phyloP scores from a whole-genome alignment of 768 basidiomycete genomes.

The Leucosporidium scottii region DNA sequence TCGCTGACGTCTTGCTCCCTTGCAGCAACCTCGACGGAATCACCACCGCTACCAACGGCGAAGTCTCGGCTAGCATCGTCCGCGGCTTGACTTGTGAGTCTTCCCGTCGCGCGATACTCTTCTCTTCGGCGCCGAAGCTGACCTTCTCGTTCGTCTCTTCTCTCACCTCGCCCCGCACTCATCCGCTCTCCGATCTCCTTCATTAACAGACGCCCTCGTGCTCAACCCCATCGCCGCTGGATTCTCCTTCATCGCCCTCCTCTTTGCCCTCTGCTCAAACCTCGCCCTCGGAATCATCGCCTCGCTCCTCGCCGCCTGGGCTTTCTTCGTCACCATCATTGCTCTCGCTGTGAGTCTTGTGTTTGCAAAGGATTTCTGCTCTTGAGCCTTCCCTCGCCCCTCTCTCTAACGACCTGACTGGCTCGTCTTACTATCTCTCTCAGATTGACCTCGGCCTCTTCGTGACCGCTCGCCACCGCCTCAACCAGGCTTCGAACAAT shows the following conservation, averaged over 20 bases:
- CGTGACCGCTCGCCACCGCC: conserved; percentile 14
- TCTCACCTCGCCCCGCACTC: background rate
- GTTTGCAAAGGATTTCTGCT: too few relatives aligned
- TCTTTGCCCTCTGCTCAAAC: conserved; percentile 40
- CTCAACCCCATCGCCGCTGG: conserved; percentile 42
- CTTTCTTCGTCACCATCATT: conserved; percentile 40
- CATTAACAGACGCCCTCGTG: conserved; percentile 35
- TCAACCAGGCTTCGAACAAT: conserved; percentile 8
- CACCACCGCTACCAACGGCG: too few relatives aligned
- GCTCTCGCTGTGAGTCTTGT: conserved; percentile 39
- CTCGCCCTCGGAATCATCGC: conserved; percentile 41
- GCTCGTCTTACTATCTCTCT: too few relatives aligned
- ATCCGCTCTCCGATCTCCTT: background rate
- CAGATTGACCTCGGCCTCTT: conserved; percentile 28
- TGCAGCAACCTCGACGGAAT: too few relatives aligned
- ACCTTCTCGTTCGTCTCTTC: too few relatives aligned
- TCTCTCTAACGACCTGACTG: too few relatives aligned
- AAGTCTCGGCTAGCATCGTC: too few relatives aligned
- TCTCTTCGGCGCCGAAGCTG: too few relatives aligned
- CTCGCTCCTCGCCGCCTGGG: conserved; percentile 37
- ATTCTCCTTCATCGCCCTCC: conserved; percentile 41
- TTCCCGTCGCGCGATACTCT: too few relatives aligned
- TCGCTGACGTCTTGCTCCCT: too few relatives aligned
- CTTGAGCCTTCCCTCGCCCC: too few relatives aligned
- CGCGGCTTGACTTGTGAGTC: too few relatives aligned